These are phyloP conservation scores for Cydonia oblonga DNA, from an alignment of 331 rosid species.

Conservation along the genomic window DNA sequence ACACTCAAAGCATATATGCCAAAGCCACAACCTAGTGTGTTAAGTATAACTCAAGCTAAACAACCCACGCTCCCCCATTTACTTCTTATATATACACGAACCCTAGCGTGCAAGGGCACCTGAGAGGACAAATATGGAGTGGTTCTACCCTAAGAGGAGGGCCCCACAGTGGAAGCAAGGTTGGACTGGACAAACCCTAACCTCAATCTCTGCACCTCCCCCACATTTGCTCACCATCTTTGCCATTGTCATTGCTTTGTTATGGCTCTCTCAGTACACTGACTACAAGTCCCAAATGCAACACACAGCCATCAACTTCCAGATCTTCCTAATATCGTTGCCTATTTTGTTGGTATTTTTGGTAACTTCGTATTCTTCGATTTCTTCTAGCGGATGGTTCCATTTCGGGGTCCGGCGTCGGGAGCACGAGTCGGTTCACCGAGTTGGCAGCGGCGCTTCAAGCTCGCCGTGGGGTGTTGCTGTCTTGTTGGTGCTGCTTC, in stretches of 20 bases:
- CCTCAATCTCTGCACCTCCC: constrained; percentile 47
- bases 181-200: constrained; percentile 34
- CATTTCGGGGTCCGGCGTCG: constrained; percentile 14
- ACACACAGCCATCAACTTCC: constrained; percentile 27
- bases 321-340: constrained; percentile 38
- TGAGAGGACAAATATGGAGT: constrained; percentile 37
- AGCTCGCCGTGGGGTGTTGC: constrained; percentile 37
- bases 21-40: constrained; percentile 21
- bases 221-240: constrained; percentile 48
- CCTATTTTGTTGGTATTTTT: constrained; percentile 38
- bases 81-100: constrained; percentile 2
- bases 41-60: constrained; percentile 25
- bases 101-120: background rate
- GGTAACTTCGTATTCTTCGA: constrained; percentile 34
- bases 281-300: constrained; percentile 35
- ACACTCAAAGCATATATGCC: constrained; percentile 88
- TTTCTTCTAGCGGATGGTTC: constrained; percentile 23
- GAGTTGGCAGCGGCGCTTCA: background rate
- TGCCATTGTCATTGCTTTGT: constrained; percentile 47
- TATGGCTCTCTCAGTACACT: constrained; percentile 48
- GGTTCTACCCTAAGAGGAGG: constrained; percentile 47
- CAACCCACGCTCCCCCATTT: background rate
- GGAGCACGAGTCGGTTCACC: constrained; percentile 1
- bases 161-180: constrained; percentile 59
- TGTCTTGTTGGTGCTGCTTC: constrained; percentile 24